A percentile compares a stretch with the other conserved stretches of the same genome.
Conservation (phyloP, 73 alveolate genomes). For the Urostyla sp. region DNA sequence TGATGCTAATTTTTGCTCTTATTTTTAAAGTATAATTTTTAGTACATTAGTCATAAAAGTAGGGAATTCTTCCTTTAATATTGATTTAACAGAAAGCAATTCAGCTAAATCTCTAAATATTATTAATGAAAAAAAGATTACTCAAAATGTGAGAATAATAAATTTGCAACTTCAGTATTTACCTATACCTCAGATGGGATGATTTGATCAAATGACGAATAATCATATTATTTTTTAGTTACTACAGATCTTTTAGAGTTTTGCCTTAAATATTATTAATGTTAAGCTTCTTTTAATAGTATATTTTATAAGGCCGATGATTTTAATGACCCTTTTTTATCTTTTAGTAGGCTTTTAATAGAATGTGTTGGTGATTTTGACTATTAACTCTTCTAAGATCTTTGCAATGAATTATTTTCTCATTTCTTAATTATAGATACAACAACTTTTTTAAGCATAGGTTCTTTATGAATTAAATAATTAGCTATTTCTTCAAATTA, state of each 20-base stretch:
- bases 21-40: neutral
- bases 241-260: too few relatives aligned
- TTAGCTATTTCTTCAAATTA: conserved; percentile 7
- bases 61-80: conserved; percentile 32
- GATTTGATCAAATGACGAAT: too few relatives aligned
- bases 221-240: too few relatives aligned
- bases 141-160: neutral
- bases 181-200: conserved; percentile 23
- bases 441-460: conserved; percentile 28
- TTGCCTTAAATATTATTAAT: too few relatives aligned
- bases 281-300: too few relatives aligned
- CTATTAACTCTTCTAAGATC: conserved; percentile 15
- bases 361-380: too few relatives aligned
- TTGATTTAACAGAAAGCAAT: conserved; percentile 16
- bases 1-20: conserved; percentile 43
- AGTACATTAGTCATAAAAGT: conserved; percentile 48
- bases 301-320: too few relatives aligned
- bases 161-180: conserved; percentile 41
- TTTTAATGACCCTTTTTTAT: too few relatives aligned
- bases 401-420: neutral
- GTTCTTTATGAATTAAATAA: conserved; percentile 9
- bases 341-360: too few relatives aligned
- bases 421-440: conserved; percentile 13
- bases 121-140: neutral
- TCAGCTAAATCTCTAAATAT: conserved; percentile 4